Evolutionary conservation across 2,329 filamentous ascomycete genomes (phyloP).

Genomic region (Colletotrichum coccodes): DNA sequence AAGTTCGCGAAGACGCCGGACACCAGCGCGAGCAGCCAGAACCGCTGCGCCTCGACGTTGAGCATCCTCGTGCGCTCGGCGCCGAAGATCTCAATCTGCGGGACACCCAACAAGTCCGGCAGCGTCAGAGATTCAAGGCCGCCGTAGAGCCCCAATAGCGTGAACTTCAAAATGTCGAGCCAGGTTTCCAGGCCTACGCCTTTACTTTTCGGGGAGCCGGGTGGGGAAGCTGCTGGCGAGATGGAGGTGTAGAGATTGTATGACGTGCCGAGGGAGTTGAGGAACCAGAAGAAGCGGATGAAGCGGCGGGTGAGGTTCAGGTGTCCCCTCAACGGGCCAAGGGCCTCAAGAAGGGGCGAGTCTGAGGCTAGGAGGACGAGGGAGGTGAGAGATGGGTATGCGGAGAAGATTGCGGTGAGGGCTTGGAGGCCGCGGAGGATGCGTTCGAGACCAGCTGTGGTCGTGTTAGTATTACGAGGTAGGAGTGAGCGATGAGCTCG

Average conservation of each 20-base stretch:
- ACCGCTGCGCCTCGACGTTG: conserved; percentile 70
- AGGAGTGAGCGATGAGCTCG: background rate
- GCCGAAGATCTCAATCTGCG: conserved; percentile 62
- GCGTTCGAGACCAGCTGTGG: conserved; percentile 69
- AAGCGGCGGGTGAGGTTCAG: conserved; percentile 66
- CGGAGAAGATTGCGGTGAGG: conserved; percentile 57
- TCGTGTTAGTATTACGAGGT: conserved; percentile 1
- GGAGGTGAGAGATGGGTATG: conserved; percentile 53
- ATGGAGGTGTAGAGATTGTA: conserved; percentile 50
- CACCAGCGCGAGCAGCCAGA: conserved; percentile 74
- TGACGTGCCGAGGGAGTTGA: conserved; percentile 67
- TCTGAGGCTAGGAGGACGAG: conserved; percentile 39
- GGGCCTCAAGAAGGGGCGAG: conserved; percentile 35
- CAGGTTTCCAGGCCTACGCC: conserved; percentile 45
- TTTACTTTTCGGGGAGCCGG: background rate
- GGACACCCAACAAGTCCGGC: conserved; percentile 60
- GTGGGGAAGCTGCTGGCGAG: conserved; percentile 35
- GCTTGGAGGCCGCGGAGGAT: conserved; percentile 68
- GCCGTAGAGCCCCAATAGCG: conserved; percentile 73
- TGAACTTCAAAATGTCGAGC: conserved; percentile 66
- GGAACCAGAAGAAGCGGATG: conserved; percentile 75
- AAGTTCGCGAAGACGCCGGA: conserved; percentile 58
- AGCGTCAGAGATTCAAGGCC: conserved; percentile 74
- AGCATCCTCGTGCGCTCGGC: conserved; percentile 56
- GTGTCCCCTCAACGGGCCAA: conserved; percentile 49